Evolutionary conservation across 2,329 filamentous ascomycete species (phyloP).

Genomic region (Aphanocladium album): DNA sequence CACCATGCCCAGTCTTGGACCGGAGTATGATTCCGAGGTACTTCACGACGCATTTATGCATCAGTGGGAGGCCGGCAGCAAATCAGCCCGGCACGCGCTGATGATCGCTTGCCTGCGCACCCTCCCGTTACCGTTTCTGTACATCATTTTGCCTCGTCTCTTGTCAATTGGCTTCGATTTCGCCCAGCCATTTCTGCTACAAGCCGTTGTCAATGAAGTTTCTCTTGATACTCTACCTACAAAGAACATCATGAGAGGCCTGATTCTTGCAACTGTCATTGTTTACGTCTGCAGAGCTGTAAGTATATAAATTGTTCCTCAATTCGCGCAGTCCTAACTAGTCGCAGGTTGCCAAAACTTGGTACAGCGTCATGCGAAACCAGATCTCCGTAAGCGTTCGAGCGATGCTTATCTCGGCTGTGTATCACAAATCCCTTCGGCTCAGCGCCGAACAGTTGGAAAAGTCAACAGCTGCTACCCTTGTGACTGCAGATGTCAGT

Average conservation of each 20-base stretch:
- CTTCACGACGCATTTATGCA: not conserved
- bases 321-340: no score
- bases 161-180: slow-evolving; percentile 2
- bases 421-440: slow-evolving; percentile 1
- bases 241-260: not conserved
- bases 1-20: not conserved
- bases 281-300: slow-evolving; percentile 1
- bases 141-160: not conserved
- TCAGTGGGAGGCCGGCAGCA: not conserved
- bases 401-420: not conserved
- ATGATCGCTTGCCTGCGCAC: not conserved
- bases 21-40: not conserved
- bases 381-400: not conserved
- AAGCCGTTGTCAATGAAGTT: not conserved
- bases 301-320: no score
- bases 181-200: slow-evolving; percentile 7
- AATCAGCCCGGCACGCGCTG: not conserved
- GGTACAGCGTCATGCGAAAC: not conserved
- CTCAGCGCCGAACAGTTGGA: not conserved
- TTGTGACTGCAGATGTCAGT: not conserved
- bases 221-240: not conserved
- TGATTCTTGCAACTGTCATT: not conserved
- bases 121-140: not conserved
- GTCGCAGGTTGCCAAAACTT: not conserved
- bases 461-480: not conserved